A percentile compares a stretch with the other conserved stretches of the same genome.
Evolutionary conservation across 306 rosid species (phyloP).

Genomic region (Albizia julibrissin): DNA sequence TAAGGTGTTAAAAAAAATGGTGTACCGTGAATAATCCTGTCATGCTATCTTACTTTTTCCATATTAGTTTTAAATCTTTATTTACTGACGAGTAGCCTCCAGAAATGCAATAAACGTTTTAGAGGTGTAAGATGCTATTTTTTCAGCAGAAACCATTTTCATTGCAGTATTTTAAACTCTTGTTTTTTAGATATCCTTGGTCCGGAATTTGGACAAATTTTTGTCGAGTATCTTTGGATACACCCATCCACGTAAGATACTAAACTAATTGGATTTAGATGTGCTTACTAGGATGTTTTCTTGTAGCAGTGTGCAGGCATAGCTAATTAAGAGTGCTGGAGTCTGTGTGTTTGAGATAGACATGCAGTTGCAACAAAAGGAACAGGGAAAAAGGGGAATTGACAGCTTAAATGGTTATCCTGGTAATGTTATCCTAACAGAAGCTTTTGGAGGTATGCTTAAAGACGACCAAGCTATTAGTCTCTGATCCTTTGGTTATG

Average conservation of each 20-base stretch:
- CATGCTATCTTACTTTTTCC: neutral
- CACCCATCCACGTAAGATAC: neutral
- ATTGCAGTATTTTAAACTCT: neutral
- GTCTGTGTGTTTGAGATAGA: slow-evolving; percentile 45
- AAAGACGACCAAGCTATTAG: slow-evolving; percentile 41
- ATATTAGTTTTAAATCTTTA: neutral
- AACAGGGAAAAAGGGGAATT: slow-evolving; percentile 41
- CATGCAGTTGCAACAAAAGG: slow-evolving; percentile 52
- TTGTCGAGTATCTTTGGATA: neutral
- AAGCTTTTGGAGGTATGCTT: slow-evolving; percentile 40
- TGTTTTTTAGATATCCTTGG: neutral
- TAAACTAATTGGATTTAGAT: slow-evolving; percentile 8
- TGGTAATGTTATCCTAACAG: slow-evolving; percentile 30
- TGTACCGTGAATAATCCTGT: neutral
- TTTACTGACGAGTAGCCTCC: slow-evolving; percentile 1
- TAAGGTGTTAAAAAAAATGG: slow-evolving; percentile 25
- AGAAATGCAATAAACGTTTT: neutral
- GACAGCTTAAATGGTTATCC: slow-evolving; percentile 44
- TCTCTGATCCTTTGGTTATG: slow-evolving; percentile 10
- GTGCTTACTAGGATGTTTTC: slow-evolving; percentile 10
- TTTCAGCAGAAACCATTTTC: neutral
- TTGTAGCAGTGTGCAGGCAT: slow-evolving; percentile 33
- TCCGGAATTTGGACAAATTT: slow-evolving; percentile 4
- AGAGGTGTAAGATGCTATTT: neutral
- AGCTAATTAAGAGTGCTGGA: slow-evolving; percentile 30